Conservation (phyloP, 352 stramenopile genomes). For the Globisporangium iwayamae region DNA sequence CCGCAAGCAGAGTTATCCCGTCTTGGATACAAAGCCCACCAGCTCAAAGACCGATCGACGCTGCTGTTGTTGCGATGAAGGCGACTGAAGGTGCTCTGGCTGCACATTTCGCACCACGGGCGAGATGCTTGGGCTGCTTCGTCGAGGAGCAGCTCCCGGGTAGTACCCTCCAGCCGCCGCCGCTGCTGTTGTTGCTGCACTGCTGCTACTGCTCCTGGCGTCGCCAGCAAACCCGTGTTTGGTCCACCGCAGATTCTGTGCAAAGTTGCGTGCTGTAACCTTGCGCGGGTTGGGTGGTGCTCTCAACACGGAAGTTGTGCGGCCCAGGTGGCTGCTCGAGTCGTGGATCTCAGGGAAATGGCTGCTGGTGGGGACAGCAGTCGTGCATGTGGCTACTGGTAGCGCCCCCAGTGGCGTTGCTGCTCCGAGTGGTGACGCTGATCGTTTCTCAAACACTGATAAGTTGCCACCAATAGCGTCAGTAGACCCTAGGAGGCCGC, state of each 20-base stretch:
- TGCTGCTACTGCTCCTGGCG: conserved; percentile 5
- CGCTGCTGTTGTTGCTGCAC: conserved; percentile 1
- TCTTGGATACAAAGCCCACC: conserved; percentile 9
- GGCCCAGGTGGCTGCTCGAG: background rate
- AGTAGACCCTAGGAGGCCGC: background rate
- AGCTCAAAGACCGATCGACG: conserved; percentile 16
- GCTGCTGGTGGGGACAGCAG: conserved; percentile 12
- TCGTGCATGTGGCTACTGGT: background rate
- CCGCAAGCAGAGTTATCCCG: background rate
- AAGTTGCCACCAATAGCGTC: background rate
- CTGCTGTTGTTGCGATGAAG: conserved; percentile 3
- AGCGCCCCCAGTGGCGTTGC: background rate
- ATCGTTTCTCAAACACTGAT: background rate
- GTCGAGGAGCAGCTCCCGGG: background rate
- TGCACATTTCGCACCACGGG: conserved; percentile 13
- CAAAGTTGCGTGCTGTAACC: conserved; percentile 29
- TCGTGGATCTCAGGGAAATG: conserved; percentile 61
- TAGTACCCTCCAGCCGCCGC: background rate
- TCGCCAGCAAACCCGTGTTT: conserved; percentile 38
- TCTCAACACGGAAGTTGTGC: conserved; percentile 3
- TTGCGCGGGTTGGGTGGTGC: conserved; percentile 29
- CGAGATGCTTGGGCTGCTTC: conserved; percentile 11
- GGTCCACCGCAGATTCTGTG: conserved; percentile 45
- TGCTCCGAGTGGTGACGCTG: background rate
- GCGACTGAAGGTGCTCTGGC: conserved; percentile 5